Evolutionary conservation across 2,329 filamentous ascomycete species (phyloP), one percentile per base, ranked within the genome.

Genomic region (Calonectria naviculata): DNA sequence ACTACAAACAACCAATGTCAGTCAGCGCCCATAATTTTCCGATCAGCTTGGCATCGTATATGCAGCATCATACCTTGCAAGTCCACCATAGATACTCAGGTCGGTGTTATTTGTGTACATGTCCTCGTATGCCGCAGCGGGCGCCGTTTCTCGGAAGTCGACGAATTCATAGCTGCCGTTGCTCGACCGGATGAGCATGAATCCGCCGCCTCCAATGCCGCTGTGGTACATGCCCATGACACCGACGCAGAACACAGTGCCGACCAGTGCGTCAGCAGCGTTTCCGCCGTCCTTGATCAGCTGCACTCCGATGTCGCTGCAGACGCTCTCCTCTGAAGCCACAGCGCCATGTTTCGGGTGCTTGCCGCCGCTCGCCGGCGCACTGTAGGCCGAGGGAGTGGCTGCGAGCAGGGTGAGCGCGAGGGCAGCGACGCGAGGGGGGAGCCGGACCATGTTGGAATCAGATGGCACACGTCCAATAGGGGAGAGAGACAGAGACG

Each of bases 141-240:
- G 95, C 0, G 95, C 95, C 0, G 90, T 94, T 82, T 97, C 95
- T 19, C 95, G 88, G 81, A 97, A 97, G 80, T 98, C 95, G 74
- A 97, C 91, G 74, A 91, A 93, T 76, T 97, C 94, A 78, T 94
- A 96, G 67, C 42, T 1, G 10, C 84, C 84, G 6, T 92, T 92
- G 72, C 93, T 88, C 6, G 88, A 82, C 3, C 92, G 88, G n/a
- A 95, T 87, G 3, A 95, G 85, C 88, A 93, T 90, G 82, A 97
- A 97, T 1, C 94, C 94, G 17, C 94, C 94, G 4, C 94, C 94
- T 7, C 93, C 93, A 68, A 96, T 90, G 5, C 94, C 94, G 74
- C 83, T 85, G 78, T 93, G 91, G 73, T 93, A 92, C 90, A 92
- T 92, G 85, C 75, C 77, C 3, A 0, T 0, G 15, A n/a, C 29